Evolutionary conservation across 805 yeast genomes (phyloP).

Genomic region (Candida coleopterorum): DNA sequence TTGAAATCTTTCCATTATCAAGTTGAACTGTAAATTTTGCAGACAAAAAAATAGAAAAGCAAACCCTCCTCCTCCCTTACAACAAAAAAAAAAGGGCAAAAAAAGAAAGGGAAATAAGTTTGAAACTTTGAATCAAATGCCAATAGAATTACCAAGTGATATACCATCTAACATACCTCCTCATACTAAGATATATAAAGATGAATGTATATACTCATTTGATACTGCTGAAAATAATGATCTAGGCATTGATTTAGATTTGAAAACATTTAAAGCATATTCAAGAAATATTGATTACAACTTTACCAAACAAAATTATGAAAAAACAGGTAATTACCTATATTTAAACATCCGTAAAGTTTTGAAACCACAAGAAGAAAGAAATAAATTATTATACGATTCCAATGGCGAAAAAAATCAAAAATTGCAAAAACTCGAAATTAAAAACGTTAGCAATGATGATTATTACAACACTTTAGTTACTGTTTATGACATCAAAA

Average conservation of each 20-base stretch:
- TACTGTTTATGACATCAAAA: slow-evolving; percentile 35
- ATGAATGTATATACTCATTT: slow-evolving; percentile 86
- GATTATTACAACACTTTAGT: slow-evolving; percentile 52
- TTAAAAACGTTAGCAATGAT: slow-evolving; percentile 57
- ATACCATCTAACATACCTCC: slow-evolving; percentile 19
- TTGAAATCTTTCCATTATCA: slow-evolving; percentile 6
- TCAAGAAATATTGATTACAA: slow-evolving; percentile 38
- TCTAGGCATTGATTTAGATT: slow-evolving; percentile 69
- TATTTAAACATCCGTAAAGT: slow-evolving; percentile 57
- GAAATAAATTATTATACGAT: slow-evolving; percentile 11
- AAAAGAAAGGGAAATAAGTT: background rate
- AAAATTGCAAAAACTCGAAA: slow-evolving; percentile 63
- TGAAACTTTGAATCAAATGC: background rate
- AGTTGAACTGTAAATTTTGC: too few relatives aligned
- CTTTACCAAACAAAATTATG: slow-evolving; percentile 56
- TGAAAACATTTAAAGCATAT: slow-evolving; percentile 68
- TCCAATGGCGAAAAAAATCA: slow-evolving; percentile 20
- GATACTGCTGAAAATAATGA: slow-evolving; percentile 52
- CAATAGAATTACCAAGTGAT: slow-evolving; percentile 10
- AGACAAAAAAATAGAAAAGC: background rate
- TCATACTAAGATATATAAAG: slow-evolving; percentile 56
- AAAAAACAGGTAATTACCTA: slow-evolving; percentile 46
- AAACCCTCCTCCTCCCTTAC: too few relatives aligned
- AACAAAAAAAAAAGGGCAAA: too few relatives aligned
- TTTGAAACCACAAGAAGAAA: slow-evolving; percentile 38